phyloP scores from a whole-genome alignment of 352 stramenopile species.

The Phytophthora ohioensis region DNA sequence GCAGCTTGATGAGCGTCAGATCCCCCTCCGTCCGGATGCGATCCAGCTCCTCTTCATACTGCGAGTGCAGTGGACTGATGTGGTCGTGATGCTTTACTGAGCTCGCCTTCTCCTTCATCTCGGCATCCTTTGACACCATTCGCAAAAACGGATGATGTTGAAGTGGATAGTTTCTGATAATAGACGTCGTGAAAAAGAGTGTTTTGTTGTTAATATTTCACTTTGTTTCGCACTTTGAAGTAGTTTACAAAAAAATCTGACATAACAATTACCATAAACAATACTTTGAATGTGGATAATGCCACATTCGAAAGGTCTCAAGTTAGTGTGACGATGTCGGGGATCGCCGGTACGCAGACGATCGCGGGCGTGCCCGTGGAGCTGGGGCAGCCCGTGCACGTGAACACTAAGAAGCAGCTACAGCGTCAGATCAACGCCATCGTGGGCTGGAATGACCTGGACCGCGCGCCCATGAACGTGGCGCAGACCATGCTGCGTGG shows the following conservation, averaged over 20 bases:
- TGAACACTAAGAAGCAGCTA: slow-evolving; percentile 82
- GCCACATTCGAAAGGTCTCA: background rate
- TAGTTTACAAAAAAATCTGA: background rate
- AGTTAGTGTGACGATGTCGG: slow-evolving; percentile 7
- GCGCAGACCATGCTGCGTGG: slow-evolving; percentile 72
- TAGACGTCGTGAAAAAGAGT: background rate
- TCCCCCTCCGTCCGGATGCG: slow-evolving; percentile 83
- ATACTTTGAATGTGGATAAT: background rate
- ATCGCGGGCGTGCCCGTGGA: slow-evolving; percentile 71
- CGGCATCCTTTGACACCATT: slow-evolving; percentile 8
- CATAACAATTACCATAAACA: background rate
- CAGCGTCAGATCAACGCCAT: slow-evolving; percentile 87
- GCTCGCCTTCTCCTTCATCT: slow-evolving; percentile 20
- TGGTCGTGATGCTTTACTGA: slow-evolving; percentile 9
- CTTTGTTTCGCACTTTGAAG: background rate
- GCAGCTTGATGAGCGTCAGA: slow-evolving; percentile 65
- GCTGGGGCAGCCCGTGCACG: slow-evolving; percentile 67
- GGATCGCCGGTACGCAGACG: slow-evolving; percentile 24
- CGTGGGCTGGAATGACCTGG: slow-evolving; percentile 80
- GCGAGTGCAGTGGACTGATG: slow-evolving; percentile 25
- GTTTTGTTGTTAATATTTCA: no score
- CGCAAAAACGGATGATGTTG: background rate
- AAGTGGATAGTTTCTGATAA: background rate
- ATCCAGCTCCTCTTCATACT: slow-evolving; percentile 87
- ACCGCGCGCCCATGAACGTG: slow-evolving; percentile 79